A percentile compares a stretch with the other conserved stretches of the same genome.
Conservation (phyloP, 805 yeast species). For the Yamadazyma sp. region DNA sequence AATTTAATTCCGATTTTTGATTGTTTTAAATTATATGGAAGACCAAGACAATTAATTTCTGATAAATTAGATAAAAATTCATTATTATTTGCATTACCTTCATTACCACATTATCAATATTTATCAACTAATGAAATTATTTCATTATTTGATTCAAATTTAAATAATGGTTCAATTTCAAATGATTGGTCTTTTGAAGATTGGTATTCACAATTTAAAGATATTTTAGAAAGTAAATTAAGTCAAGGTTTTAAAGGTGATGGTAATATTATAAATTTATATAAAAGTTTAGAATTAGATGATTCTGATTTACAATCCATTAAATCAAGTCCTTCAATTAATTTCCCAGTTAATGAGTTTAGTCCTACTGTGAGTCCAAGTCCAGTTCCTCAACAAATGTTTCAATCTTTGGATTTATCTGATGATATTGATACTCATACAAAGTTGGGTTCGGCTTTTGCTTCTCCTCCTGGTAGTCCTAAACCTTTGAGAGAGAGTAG, state of each 20-base stretch:
- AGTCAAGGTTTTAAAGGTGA: slow-evolving; percentile 28
- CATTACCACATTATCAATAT: slow-evolving; percentile 65
- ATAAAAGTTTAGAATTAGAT: slow-evolving; percentile 17
- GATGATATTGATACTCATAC: no score
- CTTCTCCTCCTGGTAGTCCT: no score
- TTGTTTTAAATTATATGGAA: slow-evolving; percentile 67
- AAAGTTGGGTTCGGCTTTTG: no score
- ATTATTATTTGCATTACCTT: slow-evolving; percentile 71
- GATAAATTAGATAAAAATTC: slow-evolving; percentile 66
- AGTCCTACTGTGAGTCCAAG: slow-evolving; percentile 5
- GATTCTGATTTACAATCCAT: slow-evolving; percentile 12
- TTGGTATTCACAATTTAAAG: slow-evolving; percentile 28
- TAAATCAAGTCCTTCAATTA: slow-evolving; percentile 11
- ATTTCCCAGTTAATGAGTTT: no score
- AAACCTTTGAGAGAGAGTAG: no score
- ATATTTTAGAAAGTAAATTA: slow-evolving; percentile 10
- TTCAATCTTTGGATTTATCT: no score
- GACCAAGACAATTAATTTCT: slow-evolving; percentile 71
- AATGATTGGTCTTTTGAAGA: slow-evolving; percentile 25
- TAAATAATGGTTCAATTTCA: slow-evolving; percentile 16
- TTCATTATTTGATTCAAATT: slow-evolving; percentile 17
- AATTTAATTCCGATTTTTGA: slow-evolving; percentile 68
- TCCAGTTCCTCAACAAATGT: no score
- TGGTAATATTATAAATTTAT: slow-evolving; percentile 35
- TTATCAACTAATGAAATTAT: slow-evolving; percentile 32